Evolutionary conservation across 2,329 filamentous ascomycete species (phyloP), one percentile per base, ranked within the genome.

Genomic region (Fusarium abutilonis): DNA sequence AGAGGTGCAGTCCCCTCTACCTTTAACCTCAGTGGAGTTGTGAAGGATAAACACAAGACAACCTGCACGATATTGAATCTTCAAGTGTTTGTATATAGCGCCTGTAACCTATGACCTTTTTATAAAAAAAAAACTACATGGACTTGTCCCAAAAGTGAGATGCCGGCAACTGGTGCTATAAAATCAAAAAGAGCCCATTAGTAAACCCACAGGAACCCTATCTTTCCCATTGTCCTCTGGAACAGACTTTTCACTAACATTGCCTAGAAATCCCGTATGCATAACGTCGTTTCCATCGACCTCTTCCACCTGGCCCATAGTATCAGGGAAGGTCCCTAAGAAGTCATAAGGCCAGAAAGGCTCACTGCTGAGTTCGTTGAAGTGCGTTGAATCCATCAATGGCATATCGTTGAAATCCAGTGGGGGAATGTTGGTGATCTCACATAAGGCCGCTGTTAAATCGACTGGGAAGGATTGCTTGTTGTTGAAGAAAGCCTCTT

Each of bases 391-490:
- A 11, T 56, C 51, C 10, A 56, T 31, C 1, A 61, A 40, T 1
- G 58, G 32, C 41, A 61, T 56, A 7, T 56, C 41, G 4, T 41
- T 35, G 9, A 61, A 56, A 1, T 56, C 44, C 2, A 61, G 1
- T 0, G 58, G 51, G 4, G 56, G 56, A 6, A 61, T 52, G 21
- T 61, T 61, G 3, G 58, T 61, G 2, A 61, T 56, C 1, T 61
- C 57, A 5, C 57, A 46, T 1, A 61, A 11, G 0, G 56, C 52
- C 6, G 58, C 56, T 7, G 40, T 51, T 0, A 61, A 0, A 1
- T 61, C 58, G 0, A 32, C 21, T 1, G 56, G 50, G 0, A 56
- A 61, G 0, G 39, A 26, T 0, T 61, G 50, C 3, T 38, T 61
- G 1, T 17, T 56, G 26, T 51, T 56, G 19, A 61, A 61, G 9